phyloP scores from a whole-genome alignment of 805 yeast genomes.

The Yarrowia sp. region DNA sequence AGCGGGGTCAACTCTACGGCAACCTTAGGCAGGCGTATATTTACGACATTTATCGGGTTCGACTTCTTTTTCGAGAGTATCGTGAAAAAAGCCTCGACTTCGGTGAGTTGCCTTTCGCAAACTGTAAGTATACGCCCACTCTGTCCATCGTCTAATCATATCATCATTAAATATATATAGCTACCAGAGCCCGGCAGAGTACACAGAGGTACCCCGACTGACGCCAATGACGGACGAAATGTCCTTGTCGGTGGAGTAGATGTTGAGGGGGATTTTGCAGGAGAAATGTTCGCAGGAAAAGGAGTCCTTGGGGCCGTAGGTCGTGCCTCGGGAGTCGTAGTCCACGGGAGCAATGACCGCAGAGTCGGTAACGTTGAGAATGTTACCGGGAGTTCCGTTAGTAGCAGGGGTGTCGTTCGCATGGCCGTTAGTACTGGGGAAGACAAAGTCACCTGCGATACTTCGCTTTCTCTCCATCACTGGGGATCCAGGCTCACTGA shows the following conservation, averaged over 20 bases:
- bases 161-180: constrained; percentile 14
- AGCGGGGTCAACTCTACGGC: not conserved
- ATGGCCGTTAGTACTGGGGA: not conserved
- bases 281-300: constrained; percentile 47
- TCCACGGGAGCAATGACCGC: constrained; percentile 22
- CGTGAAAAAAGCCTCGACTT: no score
- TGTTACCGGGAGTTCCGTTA: not conserved
- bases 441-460: not conserved
- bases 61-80: no score
- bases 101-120: no score
- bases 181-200: constrained; percentile 27
- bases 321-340: constrained; percentile 33
- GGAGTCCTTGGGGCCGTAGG: constrained; percentile 41
- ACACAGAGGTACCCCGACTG: constrained; percentile 35
- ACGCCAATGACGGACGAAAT: constrained; percentile 44
- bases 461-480: constrained; percentile 21
- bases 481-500: constrained; percentile 27
- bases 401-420: not conserved
- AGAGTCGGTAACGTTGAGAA: constrained; percentile 21
- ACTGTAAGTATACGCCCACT: no score
- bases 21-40: not conserved
- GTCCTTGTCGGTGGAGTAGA: constrained; percentile 55
- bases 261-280: constrained; percentile 54
- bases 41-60: no score
- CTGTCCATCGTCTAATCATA: not conserved